Base-by-base conservation (phyloP, 2,329 filamentous ascomycete genomes). In the Nannizziopsis arthrosporioides region DNA sequence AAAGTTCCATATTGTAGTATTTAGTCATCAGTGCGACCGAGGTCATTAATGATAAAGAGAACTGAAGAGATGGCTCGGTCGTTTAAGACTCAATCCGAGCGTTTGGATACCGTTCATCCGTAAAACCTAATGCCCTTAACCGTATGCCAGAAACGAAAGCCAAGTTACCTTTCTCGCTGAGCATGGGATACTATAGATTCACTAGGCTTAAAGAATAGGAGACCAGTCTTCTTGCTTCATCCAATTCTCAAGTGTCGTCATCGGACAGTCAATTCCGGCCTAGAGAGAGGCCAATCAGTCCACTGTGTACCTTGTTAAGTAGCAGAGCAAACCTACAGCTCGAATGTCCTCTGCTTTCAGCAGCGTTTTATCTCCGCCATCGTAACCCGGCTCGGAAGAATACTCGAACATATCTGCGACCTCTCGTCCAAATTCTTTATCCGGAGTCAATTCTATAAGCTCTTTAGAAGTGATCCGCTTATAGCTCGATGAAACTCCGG, bases 371-470 rank as follows among this genome's bases (percentile, higher is more conserved):
- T 68, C 70, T 0, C 61, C 70, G 0, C 73, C 73, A 51, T 72
- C 71, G 47, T 75, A 75, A 0, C 73, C 73, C 0, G 72, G 71
- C 32, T 73, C 62, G 0, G 66, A 69, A 9, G 63, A 65, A 51
- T 75, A 76, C 1, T 58, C 53, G 39, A 68, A 74, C 73, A 76
- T 75, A 49, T 67, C 56, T 2, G 64, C 64, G 0, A 69, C 59
- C 52, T 76, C 73, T 0, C 65, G 56, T 0, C 71, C 72, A 1
- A 64, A 63, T 2, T 72, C 70, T 1, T 54, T 55, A 37, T 73
- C 71, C 0, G 61, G 59, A 0, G 64, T 58, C 1, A 54, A 54
- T 0, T 57, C 57, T 7, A 71, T 61, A 63, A 74, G 65, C 34
- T 72, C 64, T 5, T 72, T 64, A 1, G 63, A 50, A 0, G 62